Evolutionary conservation across 176 grass and related monocot genomes (phyloP).

Genomic region (Dactylis glomerata): DNA sequence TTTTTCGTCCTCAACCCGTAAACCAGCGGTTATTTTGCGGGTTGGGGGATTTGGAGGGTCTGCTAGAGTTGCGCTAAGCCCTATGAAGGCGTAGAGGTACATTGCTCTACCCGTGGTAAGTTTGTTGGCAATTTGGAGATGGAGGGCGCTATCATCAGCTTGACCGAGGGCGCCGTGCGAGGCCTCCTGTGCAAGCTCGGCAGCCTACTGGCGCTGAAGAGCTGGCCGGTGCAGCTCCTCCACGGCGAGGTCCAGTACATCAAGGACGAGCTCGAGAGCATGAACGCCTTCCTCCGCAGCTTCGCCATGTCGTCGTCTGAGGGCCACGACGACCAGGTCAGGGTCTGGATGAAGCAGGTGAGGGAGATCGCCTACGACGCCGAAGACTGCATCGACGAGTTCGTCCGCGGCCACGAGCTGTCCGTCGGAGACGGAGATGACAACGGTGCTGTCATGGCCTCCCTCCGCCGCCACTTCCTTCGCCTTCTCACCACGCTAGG

Average conservation of each 20-base stretch:
- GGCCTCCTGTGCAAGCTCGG: conserved; percentile 23
- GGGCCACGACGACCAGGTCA: conserved; percentile 23
- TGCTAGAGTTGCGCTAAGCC: too few species aligned
- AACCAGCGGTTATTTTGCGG: too few species aligned
- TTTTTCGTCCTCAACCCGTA: too few species aligned
- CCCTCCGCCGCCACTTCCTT: not conserved
- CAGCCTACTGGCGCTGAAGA: conserved; percentile 23
- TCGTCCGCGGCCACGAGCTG: not conserved
- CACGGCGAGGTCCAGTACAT: conserved; percentile 31
- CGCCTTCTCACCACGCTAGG: not conserved
- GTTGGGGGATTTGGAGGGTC: too few species aligned
- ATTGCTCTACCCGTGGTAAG: not conserved
- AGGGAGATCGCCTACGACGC: conserved; percentile 39
- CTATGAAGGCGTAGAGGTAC: not conserved
- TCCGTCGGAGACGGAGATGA: not conserved
- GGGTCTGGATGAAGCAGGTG: conserved; percentile 38
- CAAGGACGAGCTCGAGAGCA: conserved; percentile 40
- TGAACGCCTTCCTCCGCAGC: conserved; percentile 35
- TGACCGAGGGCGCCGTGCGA: conserved; percentile 25
- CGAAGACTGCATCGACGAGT: conserved; percentile 39
- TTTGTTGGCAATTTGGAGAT: not conserved
- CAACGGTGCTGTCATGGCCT: not conserved
- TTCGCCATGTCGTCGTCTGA: conserved; percentile 4
- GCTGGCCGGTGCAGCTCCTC: not conserved
- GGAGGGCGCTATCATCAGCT: conserved; percentile 25